A percentile compares a stretch with the other conserved stretches of the same genome.
phyloP scores from a whole-genome alignment of 1,284 basidiomycete species.

The Coniferiporia sulphurascens region DNA sequence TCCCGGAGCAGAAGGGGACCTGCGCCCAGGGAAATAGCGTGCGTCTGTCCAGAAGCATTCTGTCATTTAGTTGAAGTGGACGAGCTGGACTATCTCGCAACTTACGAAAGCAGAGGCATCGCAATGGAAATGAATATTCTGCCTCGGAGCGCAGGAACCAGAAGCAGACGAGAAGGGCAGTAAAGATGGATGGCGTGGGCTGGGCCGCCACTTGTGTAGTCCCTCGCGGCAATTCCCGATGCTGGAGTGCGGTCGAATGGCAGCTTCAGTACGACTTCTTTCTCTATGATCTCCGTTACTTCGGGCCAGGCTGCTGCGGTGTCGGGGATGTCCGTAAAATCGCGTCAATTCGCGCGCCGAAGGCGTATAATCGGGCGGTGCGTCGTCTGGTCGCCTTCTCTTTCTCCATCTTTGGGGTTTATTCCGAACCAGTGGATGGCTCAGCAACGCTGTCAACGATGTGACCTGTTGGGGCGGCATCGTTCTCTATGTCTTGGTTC shows the following conservation, averaged over 20 bases:
- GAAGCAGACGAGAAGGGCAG: background rate
- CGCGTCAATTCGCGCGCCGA: no score
- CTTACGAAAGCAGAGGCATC: background rate
- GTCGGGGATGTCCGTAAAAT: no score
- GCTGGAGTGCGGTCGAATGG: background rate
- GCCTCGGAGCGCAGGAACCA: background rate
- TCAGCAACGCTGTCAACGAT: no score
- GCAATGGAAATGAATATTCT: background rate
- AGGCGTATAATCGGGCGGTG: no score
- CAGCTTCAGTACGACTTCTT: background rate
- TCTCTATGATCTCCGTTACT: background rate
- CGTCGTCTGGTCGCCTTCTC: no score
- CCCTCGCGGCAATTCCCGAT: background rate
- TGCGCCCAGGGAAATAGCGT: background rate
- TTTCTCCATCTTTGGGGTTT: no score
- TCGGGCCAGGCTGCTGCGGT: no score
- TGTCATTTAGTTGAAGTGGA: background rate
- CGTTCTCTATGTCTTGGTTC: no score
- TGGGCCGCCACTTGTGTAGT: background rate
- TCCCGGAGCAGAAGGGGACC: background rate
- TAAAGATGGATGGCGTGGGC: background rate
- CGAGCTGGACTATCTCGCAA: background rate
- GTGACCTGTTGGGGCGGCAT: no score
- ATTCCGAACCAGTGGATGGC: no score
- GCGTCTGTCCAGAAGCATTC: conserved; percentile 1